These are phyloP conservation scores for Berberis thunbergii DNA, from an alignment of 164 flowering plant genomes.

Conservation along the genomic window DNA sequence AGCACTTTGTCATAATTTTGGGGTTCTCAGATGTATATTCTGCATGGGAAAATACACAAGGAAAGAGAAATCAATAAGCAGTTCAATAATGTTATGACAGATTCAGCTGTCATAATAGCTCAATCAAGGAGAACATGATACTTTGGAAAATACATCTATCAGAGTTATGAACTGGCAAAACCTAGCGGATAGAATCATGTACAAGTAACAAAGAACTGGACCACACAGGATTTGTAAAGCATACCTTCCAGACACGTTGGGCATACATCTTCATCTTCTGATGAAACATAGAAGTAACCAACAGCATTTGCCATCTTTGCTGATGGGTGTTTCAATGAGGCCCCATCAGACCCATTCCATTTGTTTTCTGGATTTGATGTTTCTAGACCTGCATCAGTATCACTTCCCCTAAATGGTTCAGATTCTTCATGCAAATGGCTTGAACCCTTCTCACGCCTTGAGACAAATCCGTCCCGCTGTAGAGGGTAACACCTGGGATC, in stretches of 20 bases:
- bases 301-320: constrained; percentile 31
- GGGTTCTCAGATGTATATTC: constrained; percentile 89
- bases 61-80: not conserved
- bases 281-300: constrained; percentile 45
- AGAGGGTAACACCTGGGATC: constrained; percentile 62
- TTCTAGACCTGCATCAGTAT: constrained; percentile 35
- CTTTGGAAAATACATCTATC: no score
- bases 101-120: not conserved
- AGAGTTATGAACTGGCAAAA: not conserved
- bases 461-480: constrained; percentile 59
- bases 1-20: constrained; percentile 75
- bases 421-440: constrained; percentile 81
- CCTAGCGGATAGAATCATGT: not conserved
- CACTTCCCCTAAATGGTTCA: constrained; percentile 58
- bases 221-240: not conserved
- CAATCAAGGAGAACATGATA: no score
- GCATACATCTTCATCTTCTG: constrained; percentile 98
- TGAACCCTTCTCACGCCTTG: constrained; percentile 81
- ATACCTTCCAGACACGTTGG: constrained; percentile 98
- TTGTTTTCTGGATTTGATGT: constrained; percentile 37
- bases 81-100: no score
- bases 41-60: constrained; percentile 22
- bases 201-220: not conserved
- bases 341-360: constrained; percentile 51
- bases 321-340: constrained; percentile 39